Percentiles rank a stretch among this genome's conserved stretches.
These are phyloP conservation scores for Trichoderma brevicompactum DNA, from an alignment of 2,329 filamentous ascomycete species.

Conservation along the genomic window DNA sequence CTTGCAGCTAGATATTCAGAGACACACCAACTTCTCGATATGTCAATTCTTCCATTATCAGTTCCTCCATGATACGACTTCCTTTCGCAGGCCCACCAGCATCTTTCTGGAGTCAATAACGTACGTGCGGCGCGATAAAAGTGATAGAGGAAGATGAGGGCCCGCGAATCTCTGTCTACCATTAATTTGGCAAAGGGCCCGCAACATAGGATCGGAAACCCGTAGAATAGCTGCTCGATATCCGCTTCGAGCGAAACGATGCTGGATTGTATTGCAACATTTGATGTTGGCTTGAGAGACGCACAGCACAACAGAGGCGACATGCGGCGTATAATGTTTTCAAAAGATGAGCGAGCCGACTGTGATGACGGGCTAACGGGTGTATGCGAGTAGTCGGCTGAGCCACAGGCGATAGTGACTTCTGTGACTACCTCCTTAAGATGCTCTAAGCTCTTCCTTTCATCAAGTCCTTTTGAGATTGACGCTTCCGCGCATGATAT, in stretches of 20 bases:
- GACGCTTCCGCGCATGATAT: too few relatives aligned
- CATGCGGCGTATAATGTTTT: not conserved
- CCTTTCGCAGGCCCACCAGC: not conserved
- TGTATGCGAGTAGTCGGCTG: not conserved
- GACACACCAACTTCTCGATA: not conserved
- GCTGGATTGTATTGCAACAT: not conserved
- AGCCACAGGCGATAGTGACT: not conserved
- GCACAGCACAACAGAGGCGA: not conserved
- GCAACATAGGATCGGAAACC: conserved; percentile 5
- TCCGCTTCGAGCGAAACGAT: not conserved
- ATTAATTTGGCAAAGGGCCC: not conserved
- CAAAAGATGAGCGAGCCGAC: not conserved
- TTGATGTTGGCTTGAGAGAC: not conserved
- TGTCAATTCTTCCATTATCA: not conserved
- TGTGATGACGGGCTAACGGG: not conserved
- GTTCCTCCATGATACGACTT: not conserved
- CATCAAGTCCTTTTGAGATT: not conserved
- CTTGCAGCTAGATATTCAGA: not conserved
- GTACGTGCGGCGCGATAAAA: not conserved
- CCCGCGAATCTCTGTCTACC: not conserved
- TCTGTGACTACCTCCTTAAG: not conserved
- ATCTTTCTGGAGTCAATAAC: not conserved
- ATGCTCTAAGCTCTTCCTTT: not conserved
- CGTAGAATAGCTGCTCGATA: not conserved
- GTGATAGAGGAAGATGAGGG: not conserved